These are phyloP conservation scores for Cardamine chenopodiifolia DNA, from an alignment of 345 rosid genomes.

Conservation along the genomic window DNA sequence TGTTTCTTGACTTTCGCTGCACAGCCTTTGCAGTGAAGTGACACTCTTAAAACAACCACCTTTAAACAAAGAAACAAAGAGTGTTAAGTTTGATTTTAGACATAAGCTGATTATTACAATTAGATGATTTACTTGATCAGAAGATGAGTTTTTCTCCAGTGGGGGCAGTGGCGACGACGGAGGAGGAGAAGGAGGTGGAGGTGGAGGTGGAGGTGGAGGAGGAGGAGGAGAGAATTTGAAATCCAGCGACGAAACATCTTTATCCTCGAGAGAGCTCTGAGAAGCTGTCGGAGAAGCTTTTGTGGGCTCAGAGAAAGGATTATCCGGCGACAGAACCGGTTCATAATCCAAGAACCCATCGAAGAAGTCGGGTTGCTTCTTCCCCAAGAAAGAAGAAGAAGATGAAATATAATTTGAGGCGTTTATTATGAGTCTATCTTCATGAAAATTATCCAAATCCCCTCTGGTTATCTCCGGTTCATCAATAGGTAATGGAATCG, in stretches of 20 bases:
- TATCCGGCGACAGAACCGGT: constrained; percentile 51
- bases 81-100: not conserved
- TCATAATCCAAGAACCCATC: constrained; percentile 62
- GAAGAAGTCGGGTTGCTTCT: constrained; percentile 50
- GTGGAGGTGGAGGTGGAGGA: constrained; percentile 52
- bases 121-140: constrained; percentile 32
- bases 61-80: constrained; percentile 31
- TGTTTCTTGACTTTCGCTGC: constrained; percentile 90
- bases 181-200: constrained; percentile 52
- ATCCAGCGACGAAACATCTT: constrained; percentile 35
- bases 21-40: constrained; percentile 92
- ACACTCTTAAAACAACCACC: constrained; percentile 93
- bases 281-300: constrained; percentile 45
- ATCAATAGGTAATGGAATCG: constrained; percentile 34
- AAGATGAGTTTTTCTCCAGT: constrained; percentile 32
- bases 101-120: not conserved
- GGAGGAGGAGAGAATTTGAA: constrained; percentile 44
- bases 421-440: constrained; percentile 36
- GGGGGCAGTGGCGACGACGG: constrained; percentile 42
- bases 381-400: constrained; percentile 44
- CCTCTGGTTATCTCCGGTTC: constrained; percentile 39
- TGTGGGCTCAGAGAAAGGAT: constrained; percentile 43
- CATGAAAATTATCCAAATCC: constrained; percentile 13
- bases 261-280: constrained; percentile 36
- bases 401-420: constrained; percentile 61